These are phyloP conservation scores for Kickxella alabastrina DNA, from an alignment of 192 early-diverging fungal species.

Conservation along the genomic window DNA sequence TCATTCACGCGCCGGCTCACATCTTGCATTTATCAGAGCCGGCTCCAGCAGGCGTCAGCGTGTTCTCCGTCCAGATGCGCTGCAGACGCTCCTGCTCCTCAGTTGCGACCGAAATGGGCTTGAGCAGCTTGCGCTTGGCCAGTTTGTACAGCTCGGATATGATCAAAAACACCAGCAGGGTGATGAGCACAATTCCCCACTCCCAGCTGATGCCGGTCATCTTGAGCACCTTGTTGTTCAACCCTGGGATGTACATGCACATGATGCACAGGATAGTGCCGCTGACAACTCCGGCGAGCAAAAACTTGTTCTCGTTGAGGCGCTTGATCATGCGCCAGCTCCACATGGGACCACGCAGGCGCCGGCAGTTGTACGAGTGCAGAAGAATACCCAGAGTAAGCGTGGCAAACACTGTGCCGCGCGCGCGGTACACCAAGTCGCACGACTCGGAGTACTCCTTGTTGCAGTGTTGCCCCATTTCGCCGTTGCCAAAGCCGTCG, in stretches of 20 bases:
- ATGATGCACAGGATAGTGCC: conserved; percentile 55
- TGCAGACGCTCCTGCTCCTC: conserved; percentile 44
- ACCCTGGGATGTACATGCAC: conserved; percentile 63
- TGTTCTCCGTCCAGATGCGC: conserved; percentile 53
- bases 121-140: conserved; percentile 51
- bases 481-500: conserved; percentile 57
- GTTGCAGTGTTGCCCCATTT: conserved; percentile 62
- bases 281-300: conserved; percentile 44
- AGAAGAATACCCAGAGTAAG: conserved; percentile 68
- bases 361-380: conserved; percentile 74
- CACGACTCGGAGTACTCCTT: conserved; percentile 50
- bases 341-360: conserved; percentile 63
- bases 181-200: conserved; percentile 64
- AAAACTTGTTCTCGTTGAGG: conserved; percentile 53
- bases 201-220: conserved; percentile 65
- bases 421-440: conserved; percentile 65
- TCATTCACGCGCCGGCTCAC: not conserved
- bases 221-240: conserved; percentile 61
- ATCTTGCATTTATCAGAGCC: conserved; percentile 21
- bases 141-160: conserved; percentile 68
- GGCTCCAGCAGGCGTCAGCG: conserved; percentile 20
- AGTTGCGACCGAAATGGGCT: conserved; percentile 37
- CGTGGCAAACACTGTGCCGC: conserved; percentile 66
- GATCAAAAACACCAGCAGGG: conserved; percentile 59
- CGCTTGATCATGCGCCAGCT: conserved; percentile 38